These are phyloP conservation scores for Clathrus columnatus DNA, from an alignment of 768 basidiomycete genomes.

Conservation along the genomic window DNA sequence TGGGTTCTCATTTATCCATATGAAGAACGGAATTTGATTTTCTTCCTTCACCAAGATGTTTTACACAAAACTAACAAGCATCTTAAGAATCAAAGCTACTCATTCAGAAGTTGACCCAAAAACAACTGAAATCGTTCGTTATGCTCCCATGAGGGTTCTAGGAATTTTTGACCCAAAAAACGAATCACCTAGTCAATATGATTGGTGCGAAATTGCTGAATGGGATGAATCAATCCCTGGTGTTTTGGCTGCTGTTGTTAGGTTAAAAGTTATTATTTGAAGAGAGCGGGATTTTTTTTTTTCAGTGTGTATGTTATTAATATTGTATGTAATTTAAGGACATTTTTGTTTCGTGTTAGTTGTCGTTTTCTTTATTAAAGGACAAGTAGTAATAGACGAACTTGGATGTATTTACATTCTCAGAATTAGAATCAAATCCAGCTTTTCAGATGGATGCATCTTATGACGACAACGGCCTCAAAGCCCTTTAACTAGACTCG, in stretches of 20 bases:
- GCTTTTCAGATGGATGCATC: too few species aligned
- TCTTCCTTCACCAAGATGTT: too few species aligned
- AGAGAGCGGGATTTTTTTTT: too few species aligned
- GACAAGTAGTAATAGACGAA: too few species aligned
- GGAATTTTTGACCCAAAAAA: neutral
- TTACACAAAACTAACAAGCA: neutral
- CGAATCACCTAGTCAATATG: neutral
- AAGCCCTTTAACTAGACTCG: too few species aligned
- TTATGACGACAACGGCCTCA: too few species aligned
- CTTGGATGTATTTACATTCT: too few species aligned
- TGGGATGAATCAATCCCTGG: neutral
- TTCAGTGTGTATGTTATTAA: too few species aligned
- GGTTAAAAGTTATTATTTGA: neutral
- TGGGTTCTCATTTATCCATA: neutral
- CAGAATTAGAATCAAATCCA: too few species aligned
- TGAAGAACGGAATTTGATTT: neutral
- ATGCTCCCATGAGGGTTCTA: neutral
- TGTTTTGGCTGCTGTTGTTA: neutral
- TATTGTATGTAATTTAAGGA: too few species aligned
- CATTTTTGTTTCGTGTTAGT: too few species aligned
- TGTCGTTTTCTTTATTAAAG: too few species aligned
- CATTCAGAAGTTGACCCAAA: neutral
- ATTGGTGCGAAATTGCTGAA: neutral
- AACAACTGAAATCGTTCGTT: neutral
- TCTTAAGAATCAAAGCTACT: neutral